These are phyloP conservation scores for Globisporangium abappressorium DNA, from an alignment of 352 stramenopile genomes.

Conservation along the genomic window DNA sequence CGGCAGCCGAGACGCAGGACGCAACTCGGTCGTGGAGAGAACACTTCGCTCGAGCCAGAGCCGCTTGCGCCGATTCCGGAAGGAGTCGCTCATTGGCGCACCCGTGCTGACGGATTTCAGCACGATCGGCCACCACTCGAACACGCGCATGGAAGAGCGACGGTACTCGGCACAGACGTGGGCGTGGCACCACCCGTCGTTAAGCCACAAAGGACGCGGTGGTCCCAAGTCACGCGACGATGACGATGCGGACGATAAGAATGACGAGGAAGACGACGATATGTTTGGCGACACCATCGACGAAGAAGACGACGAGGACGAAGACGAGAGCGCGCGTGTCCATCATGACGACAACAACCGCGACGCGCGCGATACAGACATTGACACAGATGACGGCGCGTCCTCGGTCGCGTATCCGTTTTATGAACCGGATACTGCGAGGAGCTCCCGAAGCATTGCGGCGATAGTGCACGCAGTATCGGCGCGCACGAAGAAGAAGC, in stretches of 20 bases:
- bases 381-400: conserved; percentile 11
- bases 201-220: background rate
- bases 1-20: background rate
- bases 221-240: background rate
- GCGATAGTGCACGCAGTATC: conserved; percentile 6
- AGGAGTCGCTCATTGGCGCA: conserved; percentile 41
- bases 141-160: conserved; percentile 47
- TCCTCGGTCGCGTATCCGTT: conserved; percentile 5
- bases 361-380: conserved; percentile 7
- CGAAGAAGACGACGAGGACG: conserved; percentile 20
- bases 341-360: conserved; percentile 13
- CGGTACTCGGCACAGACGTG: conserved; percentile 52
- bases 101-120: conserved; percentile 23
- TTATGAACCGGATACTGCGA: conserved; percentile 6
- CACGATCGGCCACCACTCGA: conserved; percentile 45
- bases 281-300: conserved; percentile 21
- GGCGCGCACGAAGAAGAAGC: conserved; percentile 12
- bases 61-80: conserved; percentile 17
- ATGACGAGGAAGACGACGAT: conserved; percentile 11
- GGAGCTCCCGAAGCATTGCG: conserved; percentile 24
- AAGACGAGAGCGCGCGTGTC: conserved; percentile 17
- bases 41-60: conserved; percentile 4
- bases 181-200: conserved; percentile 30
- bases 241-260: background rate
- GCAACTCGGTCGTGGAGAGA: conserved; percentile 12